Base-by-base conservation (phyloP, 1,284 basidiomycete genomes). In the Rhodotorula sp. region DNA sequence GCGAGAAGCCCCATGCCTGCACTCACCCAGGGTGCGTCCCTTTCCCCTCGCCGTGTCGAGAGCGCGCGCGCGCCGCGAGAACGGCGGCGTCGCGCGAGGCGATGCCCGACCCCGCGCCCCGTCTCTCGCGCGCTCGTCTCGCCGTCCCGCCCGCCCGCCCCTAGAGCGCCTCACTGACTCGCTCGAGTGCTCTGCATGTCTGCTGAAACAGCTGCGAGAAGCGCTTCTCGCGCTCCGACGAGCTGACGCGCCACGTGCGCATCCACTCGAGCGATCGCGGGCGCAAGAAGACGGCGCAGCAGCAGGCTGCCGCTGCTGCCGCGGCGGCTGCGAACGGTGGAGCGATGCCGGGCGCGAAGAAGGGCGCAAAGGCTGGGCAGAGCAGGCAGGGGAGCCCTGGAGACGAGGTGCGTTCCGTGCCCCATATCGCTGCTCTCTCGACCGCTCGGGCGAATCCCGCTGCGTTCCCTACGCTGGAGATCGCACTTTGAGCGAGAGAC, bases 1-100 rank as follows among this genome's bases (percentile, higher is more conserved):
- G 96, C 77, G 96, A 98, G 82, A 97, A 97, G 80, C 96, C 96
- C 1, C 97, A 97, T 80, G 87, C 89, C 48, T 99, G 96, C 86
- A 91, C 88, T 1, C 93, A 91, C 81, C 89, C 92, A 1, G 88
- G 89, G 75, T 76, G 25, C 48, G 67, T 66, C 45, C 44, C 25
- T 25, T n/a, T 45, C 9, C 4, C 14, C 21, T 25, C 14, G 14
- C 10, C 19, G 9, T 17, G 48, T 58, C 13, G n/a, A 60, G 27
- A 2, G 5, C 34, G 7, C 49, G 21, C 21, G 49, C 23, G 23
- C 21, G 49, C 23, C 49, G 49, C 21, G 49, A n/a, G 21, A n/a
- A n/a, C 7, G 49, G 21, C 49, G 49, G 34, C 34, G 34, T 34
- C 34, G 34, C 34, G 34, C 34, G 34, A 34, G 34, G 34, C 34